Percentiles rank a stretch among this genome's conserved stretches.
Conservation (phyloP, 2,329 filamentous ascomycete genomes). For the Aureobasidium sp. region DNA sequence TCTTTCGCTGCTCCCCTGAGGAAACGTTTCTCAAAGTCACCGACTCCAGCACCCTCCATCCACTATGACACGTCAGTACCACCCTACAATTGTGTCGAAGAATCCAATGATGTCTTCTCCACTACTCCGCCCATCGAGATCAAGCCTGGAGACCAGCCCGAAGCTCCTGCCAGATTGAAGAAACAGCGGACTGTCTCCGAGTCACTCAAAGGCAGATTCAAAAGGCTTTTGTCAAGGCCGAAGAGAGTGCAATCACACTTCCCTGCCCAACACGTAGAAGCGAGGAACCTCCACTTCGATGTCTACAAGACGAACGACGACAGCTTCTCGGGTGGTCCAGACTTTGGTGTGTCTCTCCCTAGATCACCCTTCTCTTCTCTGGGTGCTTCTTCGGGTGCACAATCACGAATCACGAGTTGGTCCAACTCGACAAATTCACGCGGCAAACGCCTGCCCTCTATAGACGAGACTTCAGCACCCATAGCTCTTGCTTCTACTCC, state of each 20-base stretch:
- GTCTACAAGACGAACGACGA: slow-evolving; percentile 14
- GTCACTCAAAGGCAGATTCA: slow-evolving; percentile 54
- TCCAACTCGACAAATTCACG: slow-evolving; percentile 51
- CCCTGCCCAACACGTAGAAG: slow-evolving; percentile 44
- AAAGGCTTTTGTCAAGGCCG: slow-evolving; percentile 45
- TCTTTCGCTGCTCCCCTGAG: slow-evolving; percentile 39
- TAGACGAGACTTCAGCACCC: slow-evolving; percentile 10
- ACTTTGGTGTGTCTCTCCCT: slow-evolving; percentile 10
- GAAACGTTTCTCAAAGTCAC: slow-evolving; percentile 30
- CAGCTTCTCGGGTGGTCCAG: slow-evolving; percentile 5
- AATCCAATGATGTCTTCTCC: slow-evolving; percentile 17
- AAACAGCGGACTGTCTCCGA: slow-evolving; percentile 56
- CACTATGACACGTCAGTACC: slow-evolving; percentile 23
- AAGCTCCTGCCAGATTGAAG: slow-evolving; percentile 6
- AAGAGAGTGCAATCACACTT: slow-evolving; percentile 31
- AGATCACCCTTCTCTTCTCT: slow-evolving; percentile 1
- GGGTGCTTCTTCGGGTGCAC: not conserved
- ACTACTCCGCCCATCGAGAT: slow-evolving; percentile 11
- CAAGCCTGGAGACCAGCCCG: slow-evolving; percentile 17
- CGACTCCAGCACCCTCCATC: slow-evolving; percentile 15
- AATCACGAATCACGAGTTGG: slow-evolving; percentile 66
- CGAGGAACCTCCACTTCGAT: slow-evolving; percentile 26
- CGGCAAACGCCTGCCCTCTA: slow-evolving; percentile 10
- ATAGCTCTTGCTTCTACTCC: slow-evolving; percentile 2
- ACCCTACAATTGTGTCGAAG: slow-evolving; percentile 23